A percentile compares a stretch with the other conserved stretches of the same genome.
Evolutionary conservation across 73 alveolate genomes (phyloP).

Genomic region (Stentor coeruleus): DNA sequence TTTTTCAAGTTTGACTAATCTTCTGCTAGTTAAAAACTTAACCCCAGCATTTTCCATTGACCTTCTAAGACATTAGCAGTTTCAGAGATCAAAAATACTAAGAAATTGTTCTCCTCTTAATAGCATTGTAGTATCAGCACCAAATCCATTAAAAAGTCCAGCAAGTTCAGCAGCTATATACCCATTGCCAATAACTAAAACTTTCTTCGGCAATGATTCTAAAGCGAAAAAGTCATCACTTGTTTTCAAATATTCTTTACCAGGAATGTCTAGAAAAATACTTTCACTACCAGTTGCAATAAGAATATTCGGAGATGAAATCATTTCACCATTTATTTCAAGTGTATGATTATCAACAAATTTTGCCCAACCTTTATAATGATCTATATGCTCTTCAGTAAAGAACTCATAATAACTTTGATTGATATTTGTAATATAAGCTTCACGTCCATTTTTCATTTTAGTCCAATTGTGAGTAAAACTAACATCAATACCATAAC

Average conservation of each 20-base stretch:
- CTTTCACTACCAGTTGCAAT: slow-evolving; percentile 84
- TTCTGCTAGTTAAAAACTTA: neutral
- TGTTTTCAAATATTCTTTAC: slow-evolving; percentile 68
- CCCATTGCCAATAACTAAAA: slow-evolving; percentile 94
- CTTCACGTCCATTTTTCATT: slow-evolving; percentile 49
- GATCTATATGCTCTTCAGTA: slow-evolving; percentile 32
- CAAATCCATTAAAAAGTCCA: slow-evolving; percentile 66
- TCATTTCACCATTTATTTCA: slow-evolving; percentile 56
- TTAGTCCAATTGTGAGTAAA: slow-evolving; percentile 34
- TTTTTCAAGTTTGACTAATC: neutral
- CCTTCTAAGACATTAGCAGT: slow-evolving; percentile 42
- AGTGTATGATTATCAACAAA: slow-evolving; percentile 57
- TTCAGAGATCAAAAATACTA: slow-evolving; percentile 65
- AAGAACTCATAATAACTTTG: slow-evolving; percentile 42
- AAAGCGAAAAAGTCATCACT: slow-evolving; percentile 88
- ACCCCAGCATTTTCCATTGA: slow-evolving; percentile 44
- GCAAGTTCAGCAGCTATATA: slow-evolving; percentile 88
- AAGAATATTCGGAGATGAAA: slow-evolving; percentile 76
- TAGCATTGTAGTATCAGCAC: slow-evolving; percentile 62
- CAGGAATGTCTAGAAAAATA: slow-evolving; percentile 57
- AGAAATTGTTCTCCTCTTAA: slow-evolving; percentile 52
- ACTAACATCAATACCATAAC: slow-evolving; percentile 46
- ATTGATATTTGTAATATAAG: slow-evolving; percentile 50
- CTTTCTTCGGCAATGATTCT: slow-evolving; percentile 82
- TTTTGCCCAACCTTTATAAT: slow-evolving; percentile 53